Conservation (phyloP, 768 basidiomycete species). For the Gymnopilus dilepis region DNA sequence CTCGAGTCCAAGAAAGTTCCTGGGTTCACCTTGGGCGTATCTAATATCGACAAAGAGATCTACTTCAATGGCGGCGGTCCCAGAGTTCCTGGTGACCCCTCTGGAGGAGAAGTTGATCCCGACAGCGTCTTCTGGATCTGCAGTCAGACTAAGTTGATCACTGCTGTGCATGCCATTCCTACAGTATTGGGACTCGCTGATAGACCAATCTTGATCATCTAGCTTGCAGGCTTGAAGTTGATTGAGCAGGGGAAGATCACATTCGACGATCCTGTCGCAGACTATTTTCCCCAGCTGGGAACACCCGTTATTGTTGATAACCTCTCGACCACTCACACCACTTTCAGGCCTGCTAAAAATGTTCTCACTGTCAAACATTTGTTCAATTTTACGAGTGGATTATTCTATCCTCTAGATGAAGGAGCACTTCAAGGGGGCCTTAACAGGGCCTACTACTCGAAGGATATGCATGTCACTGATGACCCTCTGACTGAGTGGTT, state of each 20-base stretch:
- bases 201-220: neutral
- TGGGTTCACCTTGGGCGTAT: slow-evolving; percentile 28
- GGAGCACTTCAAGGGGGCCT: slow-evolving; percentile 17
- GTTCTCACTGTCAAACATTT: slow-evolving; percentile 35
- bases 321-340: slow-evolving; percentile 23
- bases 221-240: slow-evolving; percentile 40
- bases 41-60: slow-evolving; percentile 34
- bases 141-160: slow-evolving; percentile 41
- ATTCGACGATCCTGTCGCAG: slow-evolving; percentile 28
- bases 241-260: slow-evolving; percentile 37
- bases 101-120: slow-evolving; percentile 31
- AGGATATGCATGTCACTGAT: slow-evolving; percentile 28
- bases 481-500: slow-evolving; percentile 30
- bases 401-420: slow-evolving; percentile 31
- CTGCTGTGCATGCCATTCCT: neutral
- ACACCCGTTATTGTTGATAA: slow-evolving; percentile 33
- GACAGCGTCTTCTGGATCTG: slow-evolving; percentile 46
- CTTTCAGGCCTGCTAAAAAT: slow-evolving; percentile 28
- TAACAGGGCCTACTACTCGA: slow-evolving; percentile 26
- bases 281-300: slow-evolving; percentile 35
- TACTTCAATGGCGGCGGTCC: slow-evolving; percentile 36
- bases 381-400: slow-evolving; percentile 38
- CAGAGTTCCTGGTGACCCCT: slow-evolving; percentile 28
- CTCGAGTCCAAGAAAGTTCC: slow-evolving; percentile 20
- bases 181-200: neutral